Evolutionary conservation across 75 land plant species (phyloP).

Genomic region (Ceratopteris richardii): DNA sequence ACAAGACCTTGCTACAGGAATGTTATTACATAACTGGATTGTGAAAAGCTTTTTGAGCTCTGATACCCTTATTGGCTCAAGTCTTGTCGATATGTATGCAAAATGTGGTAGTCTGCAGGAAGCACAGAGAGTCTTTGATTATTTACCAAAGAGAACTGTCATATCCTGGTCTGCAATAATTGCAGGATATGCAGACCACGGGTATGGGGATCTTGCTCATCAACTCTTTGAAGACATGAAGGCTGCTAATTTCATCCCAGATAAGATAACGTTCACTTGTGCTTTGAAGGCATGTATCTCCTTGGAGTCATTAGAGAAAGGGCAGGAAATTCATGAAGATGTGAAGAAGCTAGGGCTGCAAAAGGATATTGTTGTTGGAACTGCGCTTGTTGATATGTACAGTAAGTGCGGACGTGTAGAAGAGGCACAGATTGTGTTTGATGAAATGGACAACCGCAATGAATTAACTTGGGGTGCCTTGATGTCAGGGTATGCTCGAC

Average conservation of each 20-base stretch:
- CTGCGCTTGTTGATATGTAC: slow-evolving; percentile 56
- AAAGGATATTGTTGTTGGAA: slow-evolving; percentile 36
- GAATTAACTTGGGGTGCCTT: slow-evolving; percentile 56
- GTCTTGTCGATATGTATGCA: slow-evolving; percentile 54
- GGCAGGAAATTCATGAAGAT: slow-evolving; percentile 39
- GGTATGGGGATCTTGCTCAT: slow-evolving; percentile 38
- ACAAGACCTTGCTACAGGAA: background rate
- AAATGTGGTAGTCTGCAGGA: slow-evolving; percentile 68
- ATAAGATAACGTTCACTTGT: slow-evolving; percentile 42
- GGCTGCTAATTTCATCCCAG: slow-evolving; percentile 19
- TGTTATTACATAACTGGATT: slow-evolving; percentile 38
- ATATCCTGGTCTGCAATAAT: slow-evolving; percentile 67
- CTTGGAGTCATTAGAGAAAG: slow-evolving; percentile 41
- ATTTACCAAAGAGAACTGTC: slow-evolving; percentile 24
- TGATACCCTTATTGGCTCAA: slow-evolving; percentile 34
- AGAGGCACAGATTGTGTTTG: slow-evolving; percentile 29
- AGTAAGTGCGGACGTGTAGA: slow-evolving; percentile 43
- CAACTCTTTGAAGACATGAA: slow-evolving; percentile 35
- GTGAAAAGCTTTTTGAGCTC: slow-evolving; percentile 26
- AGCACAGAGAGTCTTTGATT: slow-evolving; percentile 36
- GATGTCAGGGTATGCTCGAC: slow-evolving; percentile 52
- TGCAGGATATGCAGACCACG: slow-evolving; percentile 64
- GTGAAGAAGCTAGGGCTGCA: slow-evolving; percentile 31
- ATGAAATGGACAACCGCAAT: slow-evolving; percentile 21
- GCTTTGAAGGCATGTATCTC: slow-evolving; percentile 46